Evolutionary conservation across 176 grass and related monocot genomes (phyloP).

Genomic region (Dactylis glomerata): DNA sequence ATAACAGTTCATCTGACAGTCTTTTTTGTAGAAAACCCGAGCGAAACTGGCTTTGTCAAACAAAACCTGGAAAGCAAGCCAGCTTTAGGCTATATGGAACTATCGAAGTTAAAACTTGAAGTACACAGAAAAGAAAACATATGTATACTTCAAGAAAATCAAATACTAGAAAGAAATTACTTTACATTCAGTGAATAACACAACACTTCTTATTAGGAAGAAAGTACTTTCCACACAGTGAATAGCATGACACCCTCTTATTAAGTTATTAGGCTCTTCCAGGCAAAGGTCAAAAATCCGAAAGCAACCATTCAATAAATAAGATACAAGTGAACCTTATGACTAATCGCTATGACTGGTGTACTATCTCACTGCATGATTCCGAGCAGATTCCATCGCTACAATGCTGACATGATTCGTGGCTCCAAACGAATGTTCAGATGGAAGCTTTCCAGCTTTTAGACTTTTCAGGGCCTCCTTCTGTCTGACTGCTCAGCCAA

Average conservation of each 20-base stretch:
- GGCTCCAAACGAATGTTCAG: neutral
- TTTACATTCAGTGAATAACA: too few relatives aligned
- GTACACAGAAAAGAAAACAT: neutral
- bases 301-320: neutral
- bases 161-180: neutral
- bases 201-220: too few relatives aligned
- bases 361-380: neutral
- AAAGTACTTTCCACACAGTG: neutral
- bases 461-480: neutral
- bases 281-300: conserved; percentile 2
- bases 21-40: too few relatives aligned
- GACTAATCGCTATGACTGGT: neutral
- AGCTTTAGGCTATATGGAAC: too few relatives aligned
- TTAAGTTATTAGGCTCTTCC: neutral
- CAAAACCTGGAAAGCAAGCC: too few relatives aligned
- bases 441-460: neutral
- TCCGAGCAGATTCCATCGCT: neutral
- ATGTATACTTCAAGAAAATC: neutral
- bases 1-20: too few relatives aligned
- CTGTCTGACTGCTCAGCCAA: neutral
- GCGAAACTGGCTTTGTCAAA: too few relatives aligned
- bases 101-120: too few relatives aligned
- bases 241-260: neutral
- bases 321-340: neutral
- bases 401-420: neutral